phyloP scores from a whole-genome alignment of 495 filamentous ascomycete species.

The Talaromyces wortmannii region DNA sequence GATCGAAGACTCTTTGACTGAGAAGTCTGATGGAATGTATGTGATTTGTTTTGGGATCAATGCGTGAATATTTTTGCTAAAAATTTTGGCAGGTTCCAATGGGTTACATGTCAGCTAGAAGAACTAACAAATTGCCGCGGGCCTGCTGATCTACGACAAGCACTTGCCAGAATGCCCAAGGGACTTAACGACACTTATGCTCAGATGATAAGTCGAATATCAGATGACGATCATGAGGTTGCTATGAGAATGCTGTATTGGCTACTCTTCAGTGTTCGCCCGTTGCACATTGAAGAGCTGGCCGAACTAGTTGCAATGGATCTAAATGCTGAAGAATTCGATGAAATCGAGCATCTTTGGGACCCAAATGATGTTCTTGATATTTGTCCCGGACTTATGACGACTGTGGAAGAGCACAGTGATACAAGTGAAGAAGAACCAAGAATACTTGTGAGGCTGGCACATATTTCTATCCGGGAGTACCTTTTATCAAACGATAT shows the following conservation, averaged over 20 bases:
- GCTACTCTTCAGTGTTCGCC: conserved; percentile 14
- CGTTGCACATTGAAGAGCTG: conserved; percentile 13
- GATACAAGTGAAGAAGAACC: not conserved
- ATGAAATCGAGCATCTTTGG: conserved; percentile 1
- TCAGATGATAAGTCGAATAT: conserved; percentile 18
- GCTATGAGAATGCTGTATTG: conserved; percentile 19
- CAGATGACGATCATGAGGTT: conserved; percentile 3
- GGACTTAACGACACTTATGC: conserved; percentile 25
- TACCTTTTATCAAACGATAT: conserved; percentile 8
- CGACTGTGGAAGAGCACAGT: conserved; percentile 1
- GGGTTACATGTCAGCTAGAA: conserved; percentile 26
- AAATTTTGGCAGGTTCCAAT: conserved; percentile 23
- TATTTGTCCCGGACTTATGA: conserved; percentile 11
- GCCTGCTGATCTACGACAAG: conserved; percentile 1
- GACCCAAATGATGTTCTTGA: conserved; percentile 7
- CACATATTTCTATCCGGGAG: conserved; percentile 16
- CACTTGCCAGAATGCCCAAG: conserved; percentile 16
- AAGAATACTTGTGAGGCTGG: conserved; percentile 5
- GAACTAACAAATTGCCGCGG: conserved; percentile 12
- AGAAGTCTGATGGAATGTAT: conserved; percentile 20
- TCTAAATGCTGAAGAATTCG: not conserved
- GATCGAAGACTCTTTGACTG: conserved; percentile 11
- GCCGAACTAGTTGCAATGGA: not conserved
- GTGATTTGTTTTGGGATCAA: not conserved
- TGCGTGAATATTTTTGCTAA: not conserved